Conservation (phyloP, 2,329 filamentous ascomycete genomes). For the Colletotrichum theobromicola region DNA sequence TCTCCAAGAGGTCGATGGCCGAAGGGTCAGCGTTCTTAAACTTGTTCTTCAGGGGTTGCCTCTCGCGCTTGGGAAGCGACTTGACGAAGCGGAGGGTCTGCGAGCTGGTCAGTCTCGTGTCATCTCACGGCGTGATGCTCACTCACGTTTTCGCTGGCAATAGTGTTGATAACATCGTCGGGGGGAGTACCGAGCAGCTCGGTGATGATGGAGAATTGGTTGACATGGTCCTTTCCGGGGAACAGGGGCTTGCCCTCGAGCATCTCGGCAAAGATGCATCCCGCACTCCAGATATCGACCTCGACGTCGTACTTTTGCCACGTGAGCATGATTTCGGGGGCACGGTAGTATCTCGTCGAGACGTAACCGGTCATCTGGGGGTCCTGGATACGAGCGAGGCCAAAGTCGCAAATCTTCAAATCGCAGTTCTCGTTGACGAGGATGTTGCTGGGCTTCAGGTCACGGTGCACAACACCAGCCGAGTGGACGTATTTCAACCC, state of each 20-base stretch:
- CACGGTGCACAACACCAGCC: conserved; percentile 94
- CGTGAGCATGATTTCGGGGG: conserved; percentile 99
- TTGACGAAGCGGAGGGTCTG: conserved; percentile 97
- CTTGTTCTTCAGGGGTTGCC: conserved; percentile 84
- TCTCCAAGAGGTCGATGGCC: conserved; percentile 91
- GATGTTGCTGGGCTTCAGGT: conserved; percentile 98
- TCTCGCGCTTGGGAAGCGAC: conserved; percentile 92
- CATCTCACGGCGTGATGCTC: background rate
- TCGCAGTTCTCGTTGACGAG: conserved; percentile 99
- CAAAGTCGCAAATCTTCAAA: conserved; percentile 99
- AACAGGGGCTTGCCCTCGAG: conserved; percentile 97
- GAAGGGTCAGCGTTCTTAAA: conserved; percentile 91
- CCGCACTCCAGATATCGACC: conserved; percentile 99
- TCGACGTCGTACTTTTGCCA: conserved; percentile 99
- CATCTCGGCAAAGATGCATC: conserved; percentile 99
- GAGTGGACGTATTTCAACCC: conserved; percentile 99
- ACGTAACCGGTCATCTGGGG: conserved; percentile 99
- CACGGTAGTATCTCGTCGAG: conserved; percentile 97
- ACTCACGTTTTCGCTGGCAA: conserved; percentile 94
- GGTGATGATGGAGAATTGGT: conserved; percentile 99
- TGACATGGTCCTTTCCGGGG: conserved; percentile 98
- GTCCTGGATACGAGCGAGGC: conserved; percentile 95
- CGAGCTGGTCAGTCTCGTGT: background rate
- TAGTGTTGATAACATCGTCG: conserved; percentile 98
- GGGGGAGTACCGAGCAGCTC: conserved; percentile 95